Evolutionary conservation across 2,329 filamentous ascomycete genomes (phyloP).

Genomic region (Colletotrichum sp.): DNA sequence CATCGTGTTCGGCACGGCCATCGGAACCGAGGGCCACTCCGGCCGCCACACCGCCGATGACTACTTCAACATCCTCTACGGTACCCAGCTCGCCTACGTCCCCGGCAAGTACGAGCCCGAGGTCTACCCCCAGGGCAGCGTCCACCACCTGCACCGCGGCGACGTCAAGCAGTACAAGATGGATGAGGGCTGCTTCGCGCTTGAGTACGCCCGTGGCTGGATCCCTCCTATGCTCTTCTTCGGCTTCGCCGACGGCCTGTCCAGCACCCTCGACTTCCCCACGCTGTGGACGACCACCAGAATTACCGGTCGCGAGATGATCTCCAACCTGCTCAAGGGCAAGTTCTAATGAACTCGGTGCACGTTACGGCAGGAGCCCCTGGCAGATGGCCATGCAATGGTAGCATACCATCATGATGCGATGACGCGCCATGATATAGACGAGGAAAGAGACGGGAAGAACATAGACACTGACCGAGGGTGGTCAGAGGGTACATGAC

Average conservation of each 20-base stretch:
- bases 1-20: constrained; percentile 83
- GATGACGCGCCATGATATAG: background rate
- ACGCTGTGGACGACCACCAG: constrained; percentile 81
- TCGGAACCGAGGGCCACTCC: constrained; percentile 87
- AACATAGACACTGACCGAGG: background rate
- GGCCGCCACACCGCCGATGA: constrained; percentile 92
- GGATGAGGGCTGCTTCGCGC: constrained; percentile 76
- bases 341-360: constrained; percentile 63
- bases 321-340: constrained; percentile 70
- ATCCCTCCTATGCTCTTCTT: constrained; percentile 94
- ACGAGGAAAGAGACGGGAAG: background rate
- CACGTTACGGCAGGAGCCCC: background rate
- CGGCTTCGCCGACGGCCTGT: constrained; percentile 82
- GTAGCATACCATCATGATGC: background rate
- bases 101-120: constrained; percentile 71
- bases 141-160: constrained; percentile 76
- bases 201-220: constrained; percentile 87
- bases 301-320: constrained; percentile 79
- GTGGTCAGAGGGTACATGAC: background rate
- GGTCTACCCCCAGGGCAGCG: constrained; percentile 70
- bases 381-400: background rate
- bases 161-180: constrained; percentile 84
- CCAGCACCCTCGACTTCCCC: constrained; percentile 82
- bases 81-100: constrained; percentile 78
- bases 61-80: constrained; percentile 90